Conservation (phyloP, 1,139 yeast genomes). For the Yamadazyma atlantica region DNA sequence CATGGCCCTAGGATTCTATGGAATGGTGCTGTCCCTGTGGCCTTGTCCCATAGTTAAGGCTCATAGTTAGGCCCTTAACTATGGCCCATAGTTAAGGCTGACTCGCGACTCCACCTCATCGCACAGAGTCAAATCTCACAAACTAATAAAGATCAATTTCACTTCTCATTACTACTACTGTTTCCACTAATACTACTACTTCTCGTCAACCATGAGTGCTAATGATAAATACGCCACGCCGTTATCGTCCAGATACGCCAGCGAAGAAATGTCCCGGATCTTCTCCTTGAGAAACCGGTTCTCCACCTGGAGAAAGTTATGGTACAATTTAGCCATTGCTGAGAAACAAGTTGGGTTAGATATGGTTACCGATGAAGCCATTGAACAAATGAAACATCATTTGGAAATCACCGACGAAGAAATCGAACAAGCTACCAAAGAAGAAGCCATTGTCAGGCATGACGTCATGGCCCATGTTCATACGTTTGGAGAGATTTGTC, state of each 20-base stretch:
- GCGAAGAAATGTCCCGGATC: slow-evolving; percentile 91
- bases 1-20: no score
- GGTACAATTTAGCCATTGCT: slow-evolving; percentile 95
- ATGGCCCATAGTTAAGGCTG: no score
- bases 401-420: slow-evolving; percentile 89
- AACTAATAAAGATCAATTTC: not conserved
- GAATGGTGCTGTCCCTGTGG: no score
- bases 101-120: not conserved
- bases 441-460: slow-evolving; percentile 97
- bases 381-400: slow-evolving; percentile 77
- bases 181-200: not conserved
- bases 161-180: not conserved
- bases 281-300: slow-evolving; percentile 93
- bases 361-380: slow-evolving; percentile 86
- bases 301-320: slow-evolving; percentile 97
- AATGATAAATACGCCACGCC: slow-evolving; percentile 86
- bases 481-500: slow-evolving; percentile 87
- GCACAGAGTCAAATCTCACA: slow-evolving; percentile 2
- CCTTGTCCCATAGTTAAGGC: no score
- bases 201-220: slow-evolving; percentile 24
- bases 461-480: slow-evolving; percentile 99
- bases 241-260: slow-evolving; percentile 93
- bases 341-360: slow-evolving; percentile 87
- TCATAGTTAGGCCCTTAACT: no score
- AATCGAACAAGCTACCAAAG: slow-evolving; percentile 81